Conservation (phyloP, 1,284 basidiomycete genomes). For the Cryptococcus jaspeensis region DNA sequence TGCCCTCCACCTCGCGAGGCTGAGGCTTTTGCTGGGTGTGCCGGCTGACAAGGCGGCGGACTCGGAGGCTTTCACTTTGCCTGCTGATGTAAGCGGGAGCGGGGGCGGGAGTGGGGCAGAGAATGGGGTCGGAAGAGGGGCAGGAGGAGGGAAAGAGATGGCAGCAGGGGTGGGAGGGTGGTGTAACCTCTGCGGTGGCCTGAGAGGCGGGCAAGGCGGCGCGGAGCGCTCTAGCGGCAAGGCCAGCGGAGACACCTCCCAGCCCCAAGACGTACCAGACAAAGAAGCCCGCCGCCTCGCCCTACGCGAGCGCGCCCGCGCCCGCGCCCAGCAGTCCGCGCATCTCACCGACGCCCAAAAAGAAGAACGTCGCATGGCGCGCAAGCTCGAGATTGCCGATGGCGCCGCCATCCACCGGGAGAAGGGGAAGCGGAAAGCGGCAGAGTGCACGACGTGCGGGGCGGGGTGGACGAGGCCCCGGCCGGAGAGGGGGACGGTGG, state of each 20-base stretch:
- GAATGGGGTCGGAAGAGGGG: too few species aligned
- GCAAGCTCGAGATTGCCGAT: not conserved
- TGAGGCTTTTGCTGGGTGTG: conserved; percentile 27
- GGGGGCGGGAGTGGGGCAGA: conserved; percentile 12
- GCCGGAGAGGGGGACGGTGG: conserved; percentile 14
- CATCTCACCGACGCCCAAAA: not conserved
- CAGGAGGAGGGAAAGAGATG: too few species aligned
- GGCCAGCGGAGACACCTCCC: too few species aligned
- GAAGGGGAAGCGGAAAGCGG: not conserved
- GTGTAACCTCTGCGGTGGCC: conserved; percentile 38
- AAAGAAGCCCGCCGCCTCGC: not conserved
- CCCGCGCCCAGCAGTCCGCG: not conserved
- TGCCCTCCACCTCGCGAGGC: conserved; percentile 39
- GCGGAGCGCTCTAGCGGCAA: too few species aligned
- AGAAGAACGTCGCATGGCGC: conserved; percentile 7
- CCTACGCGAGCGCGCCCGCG: not conserved
- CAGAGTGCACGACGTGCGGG: conserved; percentile 29
- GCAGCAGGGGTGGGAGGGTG: conserved; percentile 15
- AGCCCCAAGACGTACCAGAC: conserved; percentile 1
- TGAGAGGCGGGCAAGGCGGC: conserved; percentile 33
- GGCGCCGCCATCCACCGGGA: not conserved
- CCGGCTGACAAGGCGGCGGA: conserved; percentile 3
- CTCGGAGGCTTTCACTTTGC: conserved; percentile 9
- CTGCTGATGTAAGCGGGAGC: not conserved
- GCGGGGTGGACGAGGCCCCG: conserved; percentile 13